Percentiles rank a stretch among this genome's conserved stretches.
Conservation (phyloP, 2,329 filamentous ascomycete species). For the Coniochaeta pulveracea region DNA sequence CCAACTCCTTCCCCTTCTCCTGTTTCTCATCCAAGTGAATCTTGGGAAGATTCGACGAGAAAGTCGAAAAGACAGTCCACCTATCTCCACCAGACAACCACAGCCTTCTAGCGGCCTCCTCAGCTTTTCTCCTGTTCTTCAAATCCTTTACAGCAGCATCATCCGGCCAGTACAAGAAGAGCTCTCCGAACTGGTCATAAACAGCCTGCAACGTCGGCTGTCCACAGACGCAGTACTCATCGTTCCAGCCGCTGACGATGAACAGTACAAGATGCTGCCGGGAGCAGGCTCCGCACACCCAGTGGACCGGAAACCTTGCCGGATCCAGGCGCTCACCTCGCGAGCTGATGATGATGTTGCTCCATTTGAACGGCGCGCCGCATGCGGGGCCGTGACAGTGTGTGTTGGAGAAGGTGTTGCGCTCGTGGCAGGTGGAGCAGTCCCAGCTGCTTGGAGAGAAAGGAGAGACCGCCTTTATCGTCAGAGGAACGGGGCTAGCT, state of each 20-base stretch:
- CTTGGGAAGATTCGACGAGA: too few species aligned
- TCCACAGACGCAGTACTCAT: slow-evolving; percentile 8
- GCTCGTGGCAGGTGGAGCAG: not conserved
- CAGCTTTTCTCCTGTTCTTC: slow-evolving; percentile 9
- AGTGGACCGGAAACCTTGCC: slow-evolving; percentile 12
- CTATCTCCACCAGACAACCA: slow-evolving; percentile 11
- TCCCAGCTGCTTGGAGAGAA: not conserved
- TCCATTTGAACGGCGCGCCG: not conserved
- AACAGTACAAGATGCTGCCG: slow-evolving; percentile 8
- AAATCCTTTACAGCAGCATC: slow-evolving; percentile 13
- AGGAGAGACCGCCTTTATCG: too few species aligned
- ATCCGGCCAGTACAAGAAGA: slow-evolving; percentile 15
- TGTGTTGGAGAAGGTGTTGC: not conserved
- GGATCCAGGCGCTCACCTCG: slow-evolving; percentile 5
- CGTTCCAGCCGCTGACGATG: slow-evolving; percentile 6
- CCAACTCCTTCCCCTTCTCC: slow-evolving; percentile 3
- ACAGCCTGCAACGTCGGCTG: slow-evolving; percentile 13
- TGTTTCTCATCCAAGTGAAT: slow-evolving; percentile 4
- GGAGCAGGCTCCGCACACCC: slow-evolving; percentile 14
- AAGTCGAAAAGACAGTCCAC: slow-evolving; percentile 5
- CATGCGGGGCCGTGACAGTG: not conserved
- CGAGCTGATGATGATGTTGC: slow-evolving; percentile 5
- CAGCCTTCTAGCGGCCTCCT: slow-evolving; percentile 13
- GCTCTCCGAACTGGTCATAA: slow-evolving; percentile 15
- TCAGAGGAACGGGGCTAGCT: too few species aligned